phyloP scores from a whole-genome alignment of 148 eudicot species.

The Diospyros kaki region DNA sequence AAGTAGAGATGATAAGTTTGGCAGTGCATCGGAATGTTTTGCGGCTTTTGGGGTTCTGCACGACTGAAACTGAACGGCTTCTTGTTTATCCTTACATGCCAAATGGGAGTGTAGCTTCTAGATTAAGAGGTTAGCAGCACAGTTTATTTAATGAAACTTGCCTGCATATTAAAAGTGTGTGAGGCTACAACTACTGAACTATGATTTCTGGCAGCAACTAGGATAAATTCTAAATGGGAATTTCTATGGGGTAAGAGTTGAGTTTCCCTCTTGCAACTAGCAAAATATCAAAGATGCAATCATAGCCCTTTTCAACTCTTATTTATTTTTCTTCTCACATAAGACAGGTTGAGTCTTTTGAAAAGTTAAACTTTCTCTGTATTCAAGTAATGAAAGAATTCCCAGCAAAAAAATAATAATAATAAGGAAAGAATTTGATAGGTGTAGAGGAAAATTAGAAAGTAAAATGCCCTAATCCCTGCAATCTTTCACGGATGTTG shows the following conservation, averaged over 20 bases:
- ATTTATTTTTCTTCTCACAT: neutral
- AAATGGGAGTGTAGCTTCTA: slow-evolving; percentile 90
- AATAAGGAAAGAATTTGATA: too few species aligned
- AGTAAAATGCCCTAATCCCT: too few species aligned
- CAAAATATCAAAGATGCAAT: neutral
- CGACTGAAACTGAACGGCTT: slow-evolving; percentile 74
- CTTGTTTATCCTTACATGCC: slow-evolving; percentile 88
- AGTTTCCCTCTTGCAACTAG: neutral
- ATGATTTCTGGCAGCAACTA: too few species aligned
- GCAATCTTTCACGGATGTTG: too few species aligned
- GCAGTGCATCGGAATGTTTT: slow-evolving; percentile 87
- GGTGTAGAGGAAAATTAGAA: too few species aligned
- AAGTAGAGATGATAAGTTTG: slow-evolving; percentile 82
- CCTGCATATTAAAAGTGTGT: neutral
- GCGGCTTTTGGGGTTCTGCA: slow-evolving; percentile 79
- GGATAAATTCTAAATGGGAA: too few species aligned
- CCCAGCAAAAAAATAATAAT: too few species aligned
- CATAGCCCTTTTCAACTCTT: neutral
- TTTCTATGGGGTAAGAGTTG: too few species aligned
- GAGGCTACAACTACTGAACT: neutral
- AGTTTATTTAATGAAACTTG: neutral
- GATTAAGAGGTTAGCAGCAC: slow-evolving; percentile 62
- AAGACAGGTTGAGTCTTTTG: neutral
- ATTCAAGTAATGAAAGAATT: too few species aligned
- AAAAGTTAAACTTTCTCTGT: too few species aligned